phyloP scores from a whole-genome alignment of 345 rosid genomes.

The Aquilaria malaccensis region DNA sequence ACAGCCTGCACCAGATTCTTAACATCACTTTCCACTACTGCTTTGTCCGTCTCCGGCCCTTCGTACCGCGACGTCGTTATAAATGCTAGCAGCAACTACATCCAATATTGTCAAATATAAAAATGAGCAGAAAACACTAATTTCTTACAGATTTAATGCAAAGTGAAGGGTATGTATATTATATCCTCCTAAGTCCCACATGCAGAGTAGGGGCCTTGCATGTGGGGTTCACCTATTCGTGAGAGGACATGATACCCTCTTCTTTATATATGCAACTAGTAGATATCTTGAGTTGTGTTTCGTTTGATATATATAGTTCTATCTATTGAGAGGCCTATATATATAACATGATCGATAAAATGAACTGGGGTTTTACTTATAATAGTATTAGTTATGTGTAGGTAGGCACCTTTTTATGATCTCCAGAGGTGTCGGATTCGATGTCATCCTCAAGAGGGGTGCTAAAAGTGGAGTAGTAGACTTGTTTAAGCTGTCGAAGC shows the following conservation, averaged over 20 bases:
- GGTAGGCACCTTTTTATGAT: constrained; percentile 37
- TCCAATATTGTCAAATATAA: not conserved
- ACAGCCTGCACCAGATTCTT: constrained; percentile 31
- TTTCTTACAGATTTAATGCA: not conserved
- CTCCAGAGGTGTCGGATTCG: constrained; percentile 36
- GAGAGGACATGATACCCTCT: too few species aligned
- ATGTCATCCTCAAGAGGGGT: constrained; percentile 36
- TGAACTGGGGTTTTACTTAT: not conserved
- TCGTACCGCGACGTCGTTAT: constrained; percentile 47
- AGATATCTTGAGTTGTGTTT: too few species aligned
- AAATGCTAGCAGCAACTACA: constrained; percentile 45
- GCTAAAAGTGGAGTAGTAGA: constrained; percentile 27
- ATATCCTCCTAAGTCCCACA: too few species aligned
- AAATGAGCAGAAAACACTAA: not conserved
- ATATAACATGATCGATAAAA: not conserved
- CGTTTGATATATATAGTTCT: too few species aligned
- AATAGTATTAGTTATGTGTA: too few species aligned
- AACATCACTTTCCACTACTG: constrained; percentile 42
- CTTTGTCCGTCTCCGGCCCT: constrained; percentile 56
- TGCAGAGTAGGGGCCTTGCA: too few species aligned
- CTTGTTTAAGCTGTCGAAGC: constrained; percentile 48
- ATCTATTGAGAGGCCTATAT: not conserved
- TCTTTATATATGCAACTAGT: too few species aligned
- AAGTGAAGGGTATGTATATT: too few species aligned
- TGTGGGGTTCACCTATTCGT: too few species aligned